Conservation (phyloP, 108 stramenopile genomes). For the Schizochytrium sp. region DNA sequence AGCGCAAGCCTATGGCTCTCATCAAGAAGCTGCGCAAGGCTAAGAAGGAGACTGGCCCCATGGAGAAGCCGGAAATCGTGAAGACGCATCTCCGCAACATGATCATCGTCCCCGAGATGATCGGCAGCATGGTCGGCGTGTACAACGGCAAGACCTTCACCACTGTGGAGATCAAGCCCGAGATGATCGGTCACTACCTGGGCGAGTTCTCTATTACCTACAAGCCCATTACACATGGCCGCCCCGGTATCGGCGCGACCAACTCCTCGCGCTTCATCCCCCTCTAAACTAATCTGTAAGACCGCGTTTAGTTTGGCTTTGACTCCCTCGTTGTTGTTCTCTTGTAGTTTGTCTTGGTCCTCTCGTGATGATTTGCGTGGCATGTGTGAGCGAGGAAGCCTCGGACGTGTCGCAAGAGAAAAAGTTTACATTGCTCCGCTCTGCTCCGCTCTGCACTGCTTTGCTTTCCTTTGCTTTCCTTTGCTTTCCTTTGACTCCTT, state of each 20-base stretch:
- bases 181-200: constrained; percentile 99
- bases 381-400: too few species aligned
- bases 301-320: background rate
- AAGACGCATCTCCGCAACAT: constrained; percentile 99
- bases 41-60: constrained; percentile 92
- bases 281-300: constrained; percentile 1
- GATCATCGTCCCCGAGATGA: constrained; percentile 99
- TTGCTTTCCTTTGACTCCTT: too few species aligned
- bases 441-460: too few species aligned
- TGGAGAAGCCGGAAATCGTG: constrained; percentile 95
- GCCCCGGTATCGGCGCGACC: constrained; percentile 96
- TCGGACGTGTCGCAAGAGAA: too few species aligned
- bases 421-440: too few species aligned
- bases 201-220: constrained; percentile 99
- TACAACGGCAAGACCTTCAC: constrained; percentile 99
- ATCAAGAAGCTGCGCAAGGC: constrained; percentile 97
- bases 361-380: too few species aligned
- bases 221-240: constrained; percentile 92
- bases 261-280: constrained; percentile 98
- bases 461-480: too few species aligned
- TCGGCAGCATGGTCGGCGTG: constrained; percentile 95
- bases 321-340: background rate
- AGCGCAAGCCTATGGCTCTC: constrained; percentile 96
- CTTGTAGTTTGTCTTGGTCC: background rate
- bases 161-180: constrained; percentile 98